A percentile compares a stretch with the other conserved stretches of the same genome.
These are phyloP conservation scores for Capillidium heterosporum DNA, from an alignment of 371 early-diverging fungal genomes.

Conservation along the genomic window DNA sequence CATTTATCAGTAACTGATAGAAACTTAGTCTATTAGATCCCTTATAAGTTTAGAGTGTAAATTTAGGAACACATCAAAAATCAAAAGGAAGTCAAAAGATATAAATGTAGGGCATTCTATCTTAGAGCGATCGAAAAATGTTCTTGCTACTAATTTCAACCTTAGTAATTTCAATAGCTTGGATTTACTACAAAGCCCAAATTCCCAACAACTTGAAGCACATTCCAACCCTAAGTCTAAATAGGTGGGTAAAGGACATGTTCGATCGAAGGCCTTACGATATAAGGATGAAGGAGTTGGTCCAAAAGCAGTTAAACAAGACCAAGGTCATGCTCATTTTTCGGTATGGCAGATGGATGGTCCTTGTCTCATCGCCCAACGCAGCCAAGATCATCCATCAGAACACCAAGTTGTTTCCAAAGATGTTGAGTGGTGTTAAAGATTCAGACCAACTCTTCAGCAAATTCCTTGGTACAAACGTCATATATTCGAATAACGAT, in stretches of 20 bases:
- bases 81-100: no score
- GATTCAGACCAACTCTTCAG: background rate
- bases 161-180: no score
- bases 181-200: background rate
- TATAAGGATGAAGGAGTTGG: background rate
- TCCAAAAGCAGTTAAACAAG: background rate
- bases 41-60: no score
- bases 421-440: background rate
- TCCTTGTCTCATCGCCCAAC: background rate
- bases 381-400: background rate
- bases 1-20: no score
- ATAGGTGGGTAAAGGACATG: background rate
- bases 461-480: constrained; percentile 10
- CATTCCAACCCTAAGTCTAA: background rate
- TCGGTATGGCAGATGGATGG: background rate
- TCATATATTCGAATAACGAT: constrained; percentile 8
- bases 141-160: no score
- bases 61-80: no score
- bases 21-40: no score
- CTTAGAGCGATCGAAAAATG: no score
- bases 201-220: background rate
- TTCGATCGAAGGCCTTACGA: background rate
- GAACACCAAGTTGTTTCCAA: background rate
- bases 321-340: background rate
- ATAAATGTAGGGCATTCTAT: no score